Base-by-base conservation (phyloP, 1,284 basidiomycete genomes). In the Microbotryum intermedium region DNA sequence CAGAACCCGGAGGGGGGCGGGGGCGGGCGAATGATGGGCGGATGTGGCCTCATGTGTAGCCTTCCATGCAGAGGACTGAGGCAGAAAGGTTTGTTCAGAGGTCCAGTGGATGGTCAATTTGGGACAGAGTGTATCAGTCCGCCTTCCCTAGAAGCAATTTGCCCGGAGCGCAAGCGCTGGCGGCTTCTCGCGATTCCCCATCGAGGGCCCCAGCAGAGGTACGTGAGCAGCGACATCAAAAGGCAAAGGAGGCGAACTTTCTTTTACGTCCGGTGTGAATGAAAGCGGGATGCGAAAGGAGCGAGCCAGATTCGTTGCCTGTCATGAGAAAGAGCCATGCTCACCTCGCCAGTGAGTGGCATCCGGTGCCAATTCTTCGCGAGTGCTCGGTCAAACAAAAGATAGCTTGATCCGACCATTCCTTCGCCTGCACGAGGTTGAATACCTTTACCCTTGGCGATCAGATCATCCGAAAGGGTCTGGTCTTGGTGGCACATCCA, bases 401-500 rank as follows among this genome's bases (percentile, higher is more conserved):
- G 75, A 72, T 92, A 93, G 65, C 87, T 87, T 20, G 87, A 87
- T 2, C 90, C 90, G 29, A 93, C 87, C 39, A 93, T 79, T 1
- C 84, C 87, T 64, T 87, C 82, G 2, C 82, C 81, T 28, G 72
- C 70, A 1, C 77, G 75, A 0, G 91, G 91, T 86, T 88, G 90
- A 73, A 93, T 90, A 0, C 86, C 88, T 67, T 79, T 81, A 1
- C 83, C 82, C 65, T 83, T 81, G 64, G 82, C 79, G 50, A 82
- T 77, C 5, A 90, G 80, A 20, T 85, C 80, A 26, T 85, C 84
- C 58, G 86, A 81, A 51, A 92, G 67, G 46, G 72, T 66, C 75
- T 94, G 91, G 72, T 95, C 91, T 23, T 84, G 76, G 75, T 97
- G 94, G 72, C 93, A 97, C 88, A 98, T 93, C 93, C 93, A 97